Base-by-base conservation (phyloP, 169 alveolate species). In the Plasmodium chabaudi region DNA sequence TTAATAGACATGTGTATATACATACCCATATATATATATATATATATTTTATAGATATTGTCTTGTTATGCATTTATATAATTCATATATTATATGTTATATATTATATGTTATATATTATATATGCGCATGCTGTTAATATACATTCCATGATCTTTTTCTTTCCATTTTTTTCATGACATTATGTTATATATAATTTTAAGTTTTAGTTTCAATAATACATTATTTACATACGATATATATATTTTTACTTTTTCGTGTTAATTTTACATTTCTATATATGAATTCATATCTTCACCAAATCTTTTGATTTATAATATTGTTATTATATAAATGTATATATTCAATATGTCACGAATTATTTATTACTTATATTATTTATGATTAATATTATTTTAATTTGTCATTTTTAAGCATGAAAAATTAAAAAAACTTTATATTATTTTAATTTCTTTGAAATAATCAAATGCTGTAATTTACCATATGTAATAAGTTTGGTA, bases 171-270 rank as follows among this genome's bases (percentile, higher is more conserved):
- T 51, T 51, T 51, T 51, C 59, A 51, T 51, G 59, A 21, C 42
- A 34, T 34, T 34, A 51, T 51, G 59, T 51, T 51, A 51, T 15
- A 51, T 51, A 51, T 42, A 79, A 79, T 79, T 79, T 79, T 79
- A 79, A 79, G 89, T 47, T 79, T 65, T 79, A 79, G 79, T 79
- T 79, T 79, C 67, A 79, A 79, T 79, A 57, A 39, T 79, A 70
- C 63, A 79, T 15, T 65, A 25, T 51, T 63, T 67, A 46, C 34
- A 13, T 44, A 27, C 47, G 25, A 64, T 60, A 23, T 64, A 67
- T 67, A 9, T 44, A 3, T 15, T 47, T 46, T 39, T 56, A 63
- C 63, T 44, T 49, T 23, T 49, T 46, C 17, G 87, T 72, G 59
- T 72, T 47, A 46, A 69, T 47, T 55, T 27, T 72, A 42, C 57